These are phyloP conservation scores for Blastomyces emzantsi DNA, from an alignment of 2,329 filamentous ascomycete genomes.

Conservation along the genomic window DNA sequence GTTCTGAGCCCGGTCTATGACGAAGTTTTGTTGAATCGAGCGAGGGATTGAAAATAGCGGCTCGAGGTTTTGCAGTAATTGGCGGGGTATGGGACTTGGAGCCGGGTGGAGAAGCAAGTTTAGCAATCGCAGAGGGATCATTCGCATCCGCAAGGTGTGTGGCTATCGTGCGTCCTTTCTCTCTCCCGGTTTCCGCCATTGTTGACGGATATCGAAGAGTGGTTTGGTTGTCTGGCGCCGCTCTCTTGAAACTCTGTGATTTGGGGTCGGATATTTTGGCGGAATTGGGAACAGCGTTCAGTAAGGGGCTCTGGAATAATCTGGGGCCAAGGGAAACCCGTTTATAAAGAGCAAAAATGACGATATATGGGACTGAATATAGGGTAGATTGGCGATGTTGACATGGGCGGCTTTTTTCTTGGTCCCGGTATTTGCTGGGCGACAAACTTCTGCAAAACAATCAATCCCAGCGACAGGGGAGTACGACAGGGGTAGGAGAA, in stretches of 20 bases:
- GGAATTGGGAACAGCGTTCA: neutral
- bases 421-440: constrained; percentile 1
- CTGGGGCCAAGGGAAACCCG: neutral
- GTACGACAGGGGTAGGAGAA: neutral
- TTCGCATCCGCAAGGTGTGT: neutral
- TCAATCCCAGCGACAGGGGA: constrained; percentile 2
- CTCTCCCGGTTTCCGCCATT: constrained; percentile 12
- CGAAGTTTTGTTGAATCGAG: constrained; percentile 21
- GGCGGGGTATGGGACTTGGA: constrained; percentile 49
- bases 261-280: neutral
- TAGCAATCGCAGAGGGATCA: constrained; percentile 22
- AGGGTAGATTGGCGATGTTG: constrained; percentile 4
- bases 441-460: constrained; percentile 1
- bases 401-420: neutral
- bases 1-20: constrained; percentile 36
- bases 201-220: neutral
- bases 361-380: neutral
- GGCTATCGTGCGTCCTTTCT: neutral
- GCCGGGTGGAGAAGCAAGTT: constrained; percentile 43
- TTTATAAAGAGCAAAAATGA: neutral
- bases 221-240: neutral
- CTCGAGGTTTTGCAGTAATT: constrained; percentile 44
- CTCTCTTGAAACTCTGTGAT: neutral
- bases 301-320: neutral
- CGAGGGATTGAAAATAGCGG: constrained; percentile 10